phyloP scores from a whole-genome alignment of 164 flowering plant genomes.

The Hamamelis virginiana region DNA sequence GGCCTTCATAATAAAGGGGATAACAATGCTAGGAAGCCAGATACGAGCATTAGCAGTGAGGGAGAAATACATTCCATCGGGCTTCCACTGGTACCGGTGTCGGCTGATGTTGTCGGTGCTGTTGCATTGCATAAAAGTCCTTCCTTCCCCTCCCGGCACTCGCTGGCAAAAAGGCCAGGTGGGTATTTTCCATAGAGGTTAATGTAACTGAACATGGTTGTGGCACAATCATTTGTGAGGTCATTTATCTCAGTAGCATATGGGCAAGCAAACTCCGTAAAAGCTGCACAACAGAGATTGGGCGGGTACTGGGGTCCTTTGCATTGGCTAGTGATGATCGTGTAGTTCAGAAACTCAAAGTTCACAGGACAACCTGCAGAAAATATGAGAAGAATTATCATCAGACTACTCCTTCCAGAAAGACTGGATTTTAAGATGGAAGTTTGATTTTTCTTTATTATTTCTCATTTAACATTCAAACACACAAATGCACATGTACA shows the following conservation, averaged over 20 bases:
- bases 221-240: slow-evolving; percentile 38
- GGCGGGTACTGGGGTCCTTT: slow-evolving; percentile 52
- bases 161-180: slow-evolving; percentile 50
- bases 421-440: too few relatives aligned
- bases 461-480: too few relatives aligned
- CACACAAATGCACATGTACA: too few relatives aligned
- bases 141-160: slow-evolving; percentile 25
- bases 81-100: slow-evolving; percentile 2
- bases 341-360: slow-evolving; percentile 55
- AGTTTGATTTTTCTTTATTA: too few relatives aligned
- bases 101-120: slow-evolving; percentile 12
- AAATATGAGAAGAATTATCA: too few relatives aligned
- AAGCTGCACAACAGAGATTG: slow-evolving; percentile 38
- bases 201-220: slow-evolving; percentile 59
- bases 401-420: too few relatives aligned
- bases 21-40: slow-evolving; percentile 9
- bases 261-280: slow-evolving; percentile 54
- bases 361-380: slow-evolving; percentile 41
- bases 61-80: neutral
- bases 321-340: slow-evolving; percentile 54
- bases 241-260: slow-evolving; percentile 34
- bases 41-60: slow-evolving; percentile 7
- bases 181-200: slow-evolving; percentile 59
- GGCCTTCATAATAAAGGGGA: too few relatives aligned
- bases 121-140: slow-evolving; percentile 13